These are phyloP conservation scores for Glaciozyma antarctica DNA, from an alignment of 768 basidiomycete genomes.

Conservation along the genomic window DNA sequence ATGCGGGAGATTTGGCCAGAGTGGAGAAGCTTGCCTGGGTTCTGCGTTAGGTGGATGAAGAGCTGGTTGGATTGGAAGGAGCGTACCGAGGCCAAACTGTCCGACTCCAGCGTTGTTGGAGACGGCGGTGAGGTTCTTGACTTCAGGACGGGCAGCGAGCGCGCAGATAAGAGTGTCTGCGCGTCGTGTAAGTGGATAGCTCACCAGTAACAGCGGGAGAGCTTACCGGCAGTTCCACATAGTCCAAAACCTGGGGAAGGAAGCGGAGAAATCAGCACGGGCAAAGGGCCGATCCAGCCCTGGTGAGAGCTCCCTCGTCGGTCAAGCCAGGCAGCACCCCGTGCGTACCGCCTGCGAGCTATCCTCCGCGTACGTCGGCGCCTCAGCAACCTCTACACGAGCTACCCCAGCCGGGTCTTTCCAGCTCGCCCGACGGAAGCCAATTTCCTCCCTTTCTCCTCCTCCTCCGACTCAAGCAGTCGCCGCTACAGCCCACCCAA, in stretches of 20 bases:
- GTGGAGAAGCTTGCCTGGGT: constrained; percentile 60
- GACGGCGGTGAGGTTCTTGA: constrained; percentile 66
- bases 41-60: no score
- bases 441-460: no score
- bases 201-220: no score
- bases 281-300: not conserved
- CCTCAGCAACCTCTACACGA: not conserved
- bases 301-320: no score
- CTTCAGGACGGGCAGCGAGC: constrained; percentile 60
- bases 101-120: constrained; percentile 68
- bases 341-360: no score
- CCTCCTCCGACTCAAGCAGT: no score
- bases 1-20: constrained; percentile 69
- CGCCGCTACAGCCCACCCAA: not conserved
- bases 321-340: no score
- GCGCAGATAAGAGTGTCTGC: constrained; percentile 74
- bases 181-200: no score
- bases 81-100: constrained; percentile 33
- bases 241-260: constrained; percentile 66
- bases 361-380: not conserved
- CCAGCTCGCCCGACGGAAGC: no score
- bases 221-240: constrained; percentile 79
- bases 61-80: not conserved
- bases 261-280: not conserved
- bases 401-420: no score